Evolutionary conservation across 148 eudicot species (phyloP).

Genomic region (Bassia scoparia): DNA sequence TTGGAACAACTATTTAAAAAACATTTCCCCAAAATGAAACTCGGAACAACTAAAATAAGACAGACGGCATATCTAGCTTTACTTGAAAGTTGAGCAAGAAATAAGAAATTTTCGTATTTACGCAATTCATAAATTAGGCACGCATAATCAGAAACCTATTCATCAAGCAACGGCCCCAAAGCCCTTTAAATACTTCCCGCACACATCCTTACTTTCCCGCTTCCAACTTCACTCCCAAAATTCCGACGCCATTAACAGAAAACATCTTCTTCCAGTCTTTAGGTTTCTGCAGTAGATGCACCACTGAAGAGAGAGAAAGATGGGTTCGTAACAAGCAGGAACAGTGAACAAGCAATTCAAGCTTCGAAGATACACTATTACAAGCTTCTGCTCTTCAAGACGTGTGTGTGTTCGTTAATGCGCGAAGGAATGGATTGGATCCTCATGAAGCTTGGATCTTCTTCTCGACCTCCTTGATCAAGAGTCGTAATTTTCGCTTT

Average conservation of each 20-base stretch:
- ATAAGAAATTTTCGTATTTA: no score
- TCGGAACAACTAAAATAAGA: no score
- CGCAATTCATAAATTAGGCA: no score
- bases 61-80: no score
- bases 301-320: not conserved
- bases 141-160: no score
- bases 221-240: not conserved
- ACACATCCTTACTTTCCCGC: not conserved
- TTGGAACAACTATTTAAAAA: no score
- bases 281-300: not conserved
- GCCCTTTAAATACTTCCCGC: not conserved
- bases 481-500: constrained; percentile 29
- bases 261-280: not conserved
- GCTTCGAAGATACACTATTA: constrained; percentile 55
- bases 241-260: not conserved
- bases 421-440: constrained; percentile 41
- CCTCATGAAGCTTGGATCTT: constrained; percentile 64
- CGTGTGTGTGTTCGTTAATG: constrained; percentile 45
- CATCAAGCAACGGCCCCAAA: not conserved
- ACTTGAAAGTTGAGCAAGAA: no score
- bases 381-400: constrained; percentile 73
- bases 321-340: constrained; percentile 42
- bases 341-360: constrained; percentile 64
- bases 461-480: constrained; percentile 75
- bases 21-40: no score